Percentiles rank a stretch among this genome's conserved stretches.
Evolutionary conservation across 257 asterid genomes (phyloP).

Genomic region (Nicotiana tabacum): DNA sequence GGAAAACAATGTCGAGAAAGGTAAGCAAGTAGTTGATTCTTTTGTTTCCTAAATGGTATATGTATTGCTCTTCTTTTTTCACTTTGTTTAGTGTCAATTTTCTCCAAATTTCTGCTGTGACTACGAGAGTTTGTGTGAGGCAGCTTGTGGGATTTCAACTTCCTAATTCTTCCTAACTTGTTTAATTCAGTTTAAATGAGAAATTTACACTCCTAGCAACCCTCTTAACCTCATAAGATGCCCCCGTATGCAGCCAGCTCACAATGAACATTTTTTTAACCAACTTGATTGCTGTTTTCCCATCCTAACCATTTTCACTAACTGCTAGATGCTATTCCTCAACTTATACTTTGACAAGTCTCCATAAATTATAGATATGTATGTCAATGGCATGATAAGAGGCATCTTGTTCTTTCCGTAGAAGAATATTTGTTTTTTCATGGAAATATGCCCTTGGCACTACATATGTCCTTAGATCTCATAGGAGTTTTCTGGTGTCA

Average conservation of each 20-base stretch:
- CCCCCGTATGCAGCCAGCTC: neutral
- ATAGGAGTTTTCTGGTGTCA: neutral
- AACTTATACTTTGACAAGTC: slow-evolving; percentile 1
- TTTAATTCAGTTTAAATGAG: neutral
- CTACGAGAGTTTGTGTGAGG: neutral
- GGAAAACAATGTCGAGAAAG: slow-evolving; percentile 99
- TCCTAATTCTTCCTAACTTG: neutral
- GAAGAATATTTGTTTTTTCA: neutral
- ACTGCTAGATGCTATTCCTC: neutral
- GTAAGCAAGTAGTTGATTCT: slow-evolving; percentile 27
- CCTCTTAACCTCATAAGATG: neutral
- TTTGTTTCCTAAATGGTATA: neutral
- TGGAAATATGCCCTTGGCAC: too few relatives aligned
- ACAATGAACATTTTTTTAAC: neutral
- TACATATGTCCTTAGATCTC: neutral
- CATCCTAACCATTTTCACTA: neutral
- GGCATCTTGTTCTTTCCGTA: neutral
- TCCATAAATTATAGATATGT: neutral
- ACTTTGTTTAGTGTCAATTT: neutral
- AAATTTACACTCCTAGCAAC: neutral
- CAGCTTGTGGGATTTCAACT: neutral
- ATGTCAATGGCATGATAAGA: neutral
- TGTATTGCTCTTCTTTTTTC: neutral
- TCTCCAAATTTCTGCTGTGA: neutral
- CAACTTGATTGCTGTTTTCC: neutral